phyloP scores from a whole-genome alignment of 2,329 filamentous ascomycete genomes.

The Aspergillus tubingensis region DNA sequence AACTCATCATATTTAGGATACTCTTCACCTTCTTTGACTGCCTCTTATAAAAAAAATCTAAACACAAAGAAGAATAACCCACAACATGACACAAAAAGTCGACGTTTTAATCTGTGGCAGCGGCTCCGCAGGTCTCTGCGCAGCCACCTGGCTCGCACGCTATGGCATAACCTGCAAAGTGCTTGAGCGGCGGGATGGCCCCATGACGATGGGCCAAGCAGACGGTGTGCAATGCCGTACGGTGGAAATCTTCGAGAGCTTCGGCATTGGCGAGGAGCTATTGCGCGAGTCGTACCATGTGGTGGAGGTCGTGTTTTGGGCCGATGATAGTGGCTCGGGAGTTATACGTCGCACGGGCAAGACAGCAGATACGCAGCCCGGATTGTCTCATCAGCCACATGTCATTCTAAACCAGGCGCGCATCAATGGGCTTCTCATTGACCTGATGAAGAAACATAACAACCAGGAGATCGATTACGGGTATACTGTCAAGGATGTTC shows the following conservation, averaged over 20 bases:
- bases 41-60: too few species aligned
- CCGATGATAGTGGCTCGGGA: conserved; percentile 29
- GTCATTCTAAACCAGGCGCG: conserved; percentile 60
- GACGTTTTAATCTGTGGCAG: conserved; percentile 64
- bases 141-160: conserved; percentile 62
- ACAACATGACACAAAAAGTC: conserved; percentile 25
- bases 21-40: neutral
- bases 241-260: conserved; percentile 64
- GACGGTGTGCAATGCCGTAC: conserved; percentile 65
- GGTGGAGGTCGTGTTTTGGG: conserved; percentile 61
- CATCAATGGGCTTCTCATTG: conserved; percentile 57
- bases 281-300: conserved; percentile 61
- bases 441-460: conserved; percentile 48
- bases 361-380: conserved; percentile 57
- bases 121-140: conserved; percentile 64
- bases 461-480: conserved; percentile 57
- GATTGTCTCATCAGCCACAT: conserved; percentile 57
- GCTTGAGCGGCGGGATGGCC: conserved; percentile 58
- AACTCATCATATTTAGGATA: neutral
- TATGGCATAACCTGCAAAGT: conserved; percentile 59
- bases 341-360: conserved; percentile 52
- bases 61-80: neutral
- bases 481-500: conserved; percentile 52
- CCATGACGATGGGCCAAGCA: conserved; percentile 61
- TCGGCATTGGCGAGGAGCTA: conserved; percentile 57